phyloP scores from a whole-genome alignment of 2,329 filamentous ascomycete genomes.

The Coniochaeta sp. region DNA sequence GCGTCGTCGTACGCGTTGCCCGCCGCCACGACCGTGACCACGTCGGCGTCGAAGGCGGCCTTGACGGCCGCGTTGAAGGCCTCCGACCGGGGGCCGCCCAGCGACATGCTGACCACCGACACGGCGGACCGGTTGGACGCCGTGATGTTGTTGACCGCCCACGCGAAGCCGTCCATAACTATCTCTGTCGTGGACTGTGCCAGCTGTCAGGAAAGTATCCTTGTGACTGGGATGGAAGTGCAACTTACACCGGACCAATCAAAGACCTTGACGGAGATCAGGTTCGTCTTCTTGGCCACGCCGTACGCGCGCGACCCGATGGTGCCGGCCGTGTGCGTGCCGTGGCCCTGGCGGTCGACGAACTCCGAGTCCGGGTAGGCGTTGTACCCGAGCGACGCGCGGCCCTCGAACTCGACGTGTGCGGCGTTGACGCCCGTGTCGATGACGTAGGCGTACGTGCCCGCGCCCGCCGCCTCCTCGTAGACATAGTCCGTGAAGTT shows the following conservation, averaged over 20 bases:
- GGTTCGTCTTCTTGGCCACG: conserved; percentile 20
- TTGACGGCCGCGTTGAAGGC: conserved; percentile 30
- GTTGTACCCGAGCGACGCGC: conserved; percentile 21
- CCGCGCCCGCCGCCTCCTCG: conserved; percentile 14
- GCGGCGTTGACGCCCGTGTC: conserved; percentile 34
- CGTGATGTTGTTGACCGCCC: conserved; percentile 16
- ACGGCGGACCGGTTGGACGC: conserved; percentile 3
- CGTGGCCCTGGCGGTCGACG: conserved; percentile 20
- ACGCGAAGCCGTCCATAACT: conserved; percentile 14
- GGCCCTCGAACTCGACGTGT: conserved; percentile 24
- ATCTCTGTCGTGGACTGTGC: conserved; percentile 1
- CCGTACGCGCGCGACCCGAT: conserved; percentile 21
- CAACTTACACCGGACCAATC: not conserved
- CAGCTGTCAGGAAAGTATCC: not conserved
- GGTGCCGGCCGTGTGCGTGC: conserved; percentile 25
- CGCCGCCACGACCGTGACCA: conserved; percentile 32
- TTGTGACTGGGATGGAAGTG: not conserved
- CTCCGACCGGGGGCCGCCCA: conserved; percentile 6
- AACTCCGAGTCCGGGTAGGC: conserved; percentile 10
- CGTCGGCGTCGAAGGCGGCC: conserved; percentile 22
- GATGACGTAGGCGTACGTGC: conserved; percentile 32
- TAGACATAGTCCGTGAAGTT: conserved; percentile 14
- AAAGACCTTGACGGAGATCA: conserved; percentile 25
- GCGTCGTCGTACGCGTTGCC: conserved; percentile 21
- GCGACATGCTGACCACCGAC: not conserved